Conservation (phyloP, 164 flowering plant species). For the Berberis thunbergii region DNA sequence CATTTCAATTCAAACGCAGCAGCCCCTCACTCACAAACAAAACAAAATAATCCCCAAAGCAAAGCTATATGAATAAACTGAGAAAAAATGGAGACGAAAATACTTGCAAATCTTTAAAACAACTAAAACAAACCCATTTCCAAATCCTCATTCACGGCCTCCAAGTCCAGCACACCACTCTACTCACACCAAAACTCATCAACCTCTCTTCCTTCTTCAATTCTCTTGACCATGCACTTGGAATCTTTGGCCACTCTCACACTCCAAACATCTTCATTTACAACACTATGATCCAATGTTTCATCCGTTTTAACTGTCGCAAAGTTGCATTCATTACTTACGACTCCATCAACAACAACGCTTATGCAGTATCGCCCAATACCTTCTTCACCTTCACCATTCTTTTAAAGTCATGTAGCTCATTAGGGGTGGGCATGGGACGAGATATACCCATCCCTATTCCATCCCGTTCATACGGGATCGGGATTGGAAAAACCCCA, state of each 20-base stretch:
- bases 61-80: background rate
- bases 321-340: background rate
- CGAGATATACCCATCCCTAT: too few species aligned
- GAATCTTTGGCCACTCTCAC: background rate
- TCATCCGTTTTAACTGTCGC: background rate
- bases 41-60: too few species aligned
- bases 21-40: too few species aligned
- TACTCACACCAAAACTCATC: background rate
- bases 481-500: too few species aligned
- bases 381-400: conserved; percentile 3
- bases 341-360: background rate
- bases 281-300: background rate
- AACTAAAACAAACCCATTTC: background rate
- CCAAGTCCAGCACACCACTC: background rate
- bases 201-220: background rate
- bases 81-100: conserved; percentile 9
- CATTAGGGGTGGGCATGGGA: too few species aligned
- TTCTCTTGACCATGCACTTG: background rate
- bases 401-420: background rate
- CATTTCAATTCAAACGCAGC: too few species aligned
- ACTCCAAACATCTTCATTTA: background rate
- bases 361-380: background rate
- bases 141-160: background rate
- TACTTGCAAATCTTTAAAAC: background rate
- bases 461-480: too few species aligned